These are phyloP conservation scores for Grammothele lineata DNA, from an alignment of 768 basidiomycete species.

Conservation along the genomic window DNA sequence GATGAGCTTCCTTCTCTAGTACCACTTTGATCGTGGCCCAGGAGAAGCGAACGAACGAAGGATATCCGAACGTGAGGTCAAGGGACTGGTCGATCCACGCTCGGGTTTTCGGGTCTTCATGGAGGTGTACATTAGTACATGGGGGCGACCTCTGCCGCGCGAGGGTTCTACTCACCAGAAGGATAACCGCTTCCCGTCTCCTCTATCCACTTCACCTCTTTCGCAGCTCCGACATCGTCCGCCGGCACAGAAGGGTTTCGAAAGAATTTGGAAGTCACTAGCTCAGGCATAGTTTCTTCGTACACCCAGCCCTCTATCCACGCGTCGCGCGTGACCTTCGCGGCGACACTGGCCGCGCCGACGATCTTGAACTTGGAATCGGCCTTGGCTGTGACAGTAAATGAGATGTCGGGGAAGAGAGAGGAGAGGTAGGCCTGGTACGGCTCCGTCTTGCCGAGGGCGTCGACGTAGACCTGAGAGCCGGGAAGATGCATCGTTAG, in stretches of 20 bases:
- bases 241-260: background rate
- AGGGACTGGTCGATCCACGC: conserved; percentile 75
- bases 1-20: conserved; percentile 75
- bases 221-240: background rate
- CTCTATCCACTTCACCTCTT: conserved; percentile 24
- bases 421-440: conserved; percentile 82
- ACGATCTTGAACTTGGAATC: conserved; percentile 97
- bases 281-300: conserved; percentile 41
- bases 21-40: conserved; percentile 91
- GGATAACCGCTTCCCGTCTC: conserved; percentile 87
- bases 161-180: conserved; percentile 45
- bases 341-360: conserved; percentile 95
- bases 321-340: conserved; percentile 92
- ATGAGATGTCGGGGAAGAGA: conserved; percentile 77
- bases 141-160: no score
- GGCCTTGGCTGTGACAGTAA: conserved; percentile 90
- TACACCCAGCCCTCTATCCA: conserved; percentile 86
- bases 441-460: conserved; percentile 80
- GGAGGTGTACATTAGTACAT: background rate
- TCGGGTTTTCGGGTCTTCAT: conserved; percentile 94
- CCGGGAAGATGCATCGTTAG: no score
- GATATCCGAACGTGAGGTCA: conserved; percentile 90
- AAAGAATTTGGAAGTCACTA: conserved; percentile 20
- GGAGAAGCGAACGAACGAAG: conserved; percentile 85
- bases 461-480: conserved; percentile 86